phyloP scores from a whole-genome alignment of 1,284 basidiomycete species.

The Ustilago vetiveriae region DNA sequence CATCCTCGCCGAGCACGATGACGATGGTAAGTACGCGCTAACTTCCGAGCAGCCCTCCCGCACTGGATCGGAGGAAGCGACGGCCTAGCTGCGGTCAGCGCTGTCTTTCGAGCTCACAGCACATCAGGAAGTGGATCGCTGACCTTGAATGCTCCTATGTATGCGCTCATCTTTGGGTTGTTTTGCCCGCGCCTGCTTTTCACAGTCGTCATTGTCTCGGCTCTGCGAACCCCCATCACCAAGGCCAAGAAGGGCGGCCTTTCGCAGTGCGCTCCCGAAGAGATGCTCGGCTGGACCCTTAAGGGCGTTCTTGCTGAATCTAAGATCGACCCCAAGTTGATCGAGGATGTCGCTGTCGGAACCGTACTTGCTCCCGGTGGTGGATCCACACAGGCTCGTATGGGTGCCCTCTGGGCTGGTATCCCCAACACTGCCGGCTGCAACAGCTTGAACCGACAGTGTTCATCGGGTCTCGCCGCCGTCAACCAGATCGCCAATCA shows the following conservation, averaged over 20 bases:
- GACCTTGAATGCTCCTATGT: too few relatives aligned
- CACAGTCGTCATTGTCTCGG: constrained; percentile 85
- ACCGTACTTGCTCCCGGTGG: constrained; percentile 93
- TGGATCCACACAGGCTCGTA: constrained; percentile 87
- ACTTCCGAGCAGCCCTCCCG: too few relatives aligned
- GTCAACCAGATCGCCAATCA: constrained; percentile 90
- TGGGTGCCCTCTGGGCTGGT: constrained; percentile 91
- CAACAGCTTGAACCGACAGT: constrained; percentile 87
- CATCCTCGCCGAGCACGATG: constrained; percentile 64
- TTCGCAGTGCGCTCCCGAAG: constrained; percentile 84
- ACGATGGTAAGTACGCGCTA: constrained; percentile 65
- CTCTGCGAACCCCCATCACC: constrained; percentile 87
- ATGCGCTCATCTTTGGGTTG: too few relatives aligned
- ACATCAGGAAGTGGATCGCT: too few relatives aligned
- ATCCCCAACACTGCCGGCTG: constrained; percentile 76
- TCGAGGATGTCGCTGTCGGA: constrained; percentile 81
- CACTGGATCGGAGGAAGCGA: too few relatives aligned
- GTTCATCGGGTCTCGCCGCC: constrained; percentile 89
- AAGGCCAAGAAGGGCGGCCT: constrained; percentile 93
- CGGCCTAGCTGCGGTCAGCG: too few relatives aligned
- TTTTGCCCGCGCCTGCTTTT: too few relatives aligned
- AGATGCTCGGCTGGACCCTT: constrained; percentile 79
- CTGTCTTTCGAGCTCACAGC: too few relatives aligned
- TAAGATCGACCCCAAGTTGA: constrained; percentile 79
- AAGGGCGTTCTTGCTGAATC: constrained; percentile 67